Base-by-base conservation (phyloP, 1,284 basidiomycete species). In the Melampsora americana region DNA sequence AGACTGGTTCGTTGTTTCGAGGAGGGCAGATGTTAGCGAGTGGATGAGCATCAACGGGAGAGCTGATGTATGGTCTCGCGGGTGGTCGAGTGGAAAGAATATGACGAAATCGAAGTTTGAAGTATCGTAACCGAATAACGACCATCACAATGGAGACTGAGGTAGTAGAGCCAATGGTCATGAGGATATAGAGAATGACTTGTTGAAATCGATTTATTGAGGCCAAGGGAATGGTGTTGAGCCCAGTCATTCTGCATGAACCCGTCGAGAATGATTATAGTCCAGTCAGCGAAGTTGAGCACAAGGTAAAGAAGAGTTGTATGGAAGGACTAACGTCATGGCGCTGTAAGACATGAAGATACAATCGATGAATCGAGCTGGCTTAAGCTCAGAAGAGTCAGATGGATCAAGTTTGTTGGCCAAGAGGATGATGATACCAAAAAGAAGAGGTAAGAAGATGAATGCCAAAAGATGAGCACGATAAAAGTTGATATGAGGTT, bases 141-240 rank as follows among this genome's bases (percentile, higher is more conserved):
- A 83, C 80, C 80, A 83, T 83, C 23, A 80, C 79, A 59, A 81
- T 77, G 60, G 80, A 81, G 65, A 83, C 80, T 42, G 82, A 79
- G 30, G 80, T 79, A 56, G 82, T 79, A 78, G 82, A 83, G 60
- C 82, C 82, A 28, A 81, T 75, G 71, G 79, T 79, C 80, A 83
- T 82, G 56, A 82, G 78, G 73, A 83, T 73, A 77, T 81, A 82
- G 28, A 82, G 78, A 61, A 83, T 80, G 46, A 80, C 80, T 73
- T 83, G 82, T 78, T 83, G 82, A 42, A 79, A 81, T 35, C 74
- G 69, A 18, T 80, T 82, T 23, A 79, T 68, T 32, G 79, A 79
- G 61, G 80, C 80, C 66, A 82, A 73, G 62, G 80, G 80, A 78
- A 82, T 74, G 28, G 80, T 81, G 42, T 78, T 77, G 16, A 83